These are phyloP conservation scores for Ajuga chamaepitys DNA, from an alignment of 257 asterid genomes.

Conservation along the genomic window DNA sequence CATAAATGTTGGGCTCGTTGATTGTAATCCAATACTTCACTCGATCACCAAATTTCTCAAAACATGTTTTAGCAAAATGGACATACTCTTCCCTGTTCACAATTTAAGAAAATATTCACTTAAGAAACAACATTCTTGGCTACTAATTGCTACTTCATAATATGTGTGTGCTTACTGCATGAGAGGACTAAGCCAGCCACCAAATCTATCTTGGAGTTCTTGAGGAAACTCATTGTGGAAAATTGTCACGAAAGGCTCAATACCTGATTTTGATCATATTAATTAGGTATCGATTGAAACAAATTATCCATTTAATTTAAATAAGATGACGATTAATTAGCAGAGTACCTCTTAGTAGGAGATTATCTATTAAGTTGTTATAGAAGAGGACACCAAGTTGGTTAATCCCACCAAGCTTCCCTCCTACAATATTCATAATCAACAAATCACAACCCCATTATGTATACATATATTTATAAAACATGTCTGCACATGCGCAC, in stretches of 20 bases:
- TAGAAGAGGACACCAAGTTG: conserved; percentile 43
- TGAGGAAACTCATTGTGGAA: conserved; percentile 68
- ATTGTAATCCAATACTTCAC: conserved; percentile 64
- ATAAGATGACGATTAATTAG: not conserved
- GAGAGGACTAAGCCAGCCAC: conserved; percentile 74
- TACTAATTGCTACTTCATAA: no score
- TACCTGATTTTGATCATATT: conserved; percentile 31
- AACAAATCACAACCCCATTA: not conserved
- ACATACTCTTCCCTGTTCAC: conserved; percentile 58
- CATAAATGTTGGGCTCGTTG: conserved; percentile 53
- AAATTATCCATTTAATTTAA: not conserved
- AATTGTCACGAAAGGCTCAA: conserved; percentile 69
- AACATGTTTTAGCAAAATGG: conserved; percentile 53
- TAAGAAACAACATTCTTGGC: not conserved
- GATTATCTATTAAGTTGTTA: conserved; percentile 40
- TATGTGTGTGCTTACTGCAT: conserved; percentile 52
- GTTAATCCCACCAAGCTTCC: conserved; percentile 50
- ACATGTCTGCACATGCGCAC: not conserved
- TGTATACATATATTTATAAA: not conserved
- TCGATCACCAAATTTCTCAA: conserved; percentile 49
- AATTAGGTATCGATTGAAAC: not conserved
- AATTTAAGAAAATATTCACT: not conserved
- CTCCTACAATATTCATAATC: conserved; percentile 37
- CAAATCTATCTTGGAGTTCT: conserved; percentile 54
- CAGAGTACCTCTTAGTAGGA: conserved; percentile 40